These are phyloP conservation scores for Sphaerulina vaccinii DNA, from an alignment of 2,329 filamentous ascomycete species.

Conservation along the genomic window DNA sequence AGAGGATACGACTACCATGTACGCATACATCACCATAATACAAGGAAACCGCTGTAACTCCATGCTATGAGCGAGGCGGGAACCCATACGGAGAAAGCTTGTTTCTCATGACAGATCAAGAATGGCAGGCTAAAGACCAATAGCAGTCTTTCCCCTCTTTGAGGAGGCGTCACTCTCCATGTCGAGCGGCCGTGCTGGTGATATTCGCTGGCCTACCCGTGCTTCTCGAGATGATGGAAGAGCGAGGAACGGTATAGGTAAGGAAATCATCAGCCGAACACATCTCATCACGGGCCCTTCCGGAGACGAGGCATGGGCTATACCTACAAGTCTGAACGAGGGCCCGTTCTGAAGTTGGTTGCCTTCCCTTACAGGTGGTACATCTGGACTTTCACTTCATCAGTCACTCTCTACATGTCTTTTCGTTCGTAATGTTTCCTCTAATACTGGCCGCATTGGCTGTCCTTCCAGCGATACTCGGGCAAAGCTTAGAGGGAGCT, in stretches of 20 bases:
- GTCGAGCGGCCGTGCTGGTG: neutral
- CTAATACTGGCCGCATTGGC: slow-evolving; percentile 6
- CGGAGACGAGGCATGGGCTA: neutral
- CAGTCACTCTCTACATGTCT: neutral
- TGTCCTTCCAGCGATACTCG: neutral
- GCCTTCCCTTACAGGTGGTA: neutral
- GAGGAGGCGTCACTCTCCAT: neutral
- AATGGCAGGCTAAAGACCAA: neutral
- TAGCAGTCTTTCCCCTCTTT: neutral
- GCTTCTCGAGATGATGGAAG: neutral
- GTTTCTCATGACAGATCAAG: neutral
- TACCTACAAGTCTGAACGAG: neutral
- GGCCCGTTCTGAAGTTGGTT: neutral
- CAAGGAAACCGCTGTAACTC: too few species aligned
- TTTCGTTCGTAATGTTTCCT: slow-evolving; percentile 1
- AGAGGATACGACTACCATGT: too few species aligned
- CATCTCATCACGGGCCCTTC: neutral
- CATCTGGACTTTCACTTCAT: neutral
- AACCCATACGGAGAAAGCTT: neutral
- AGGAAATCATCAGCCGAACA: neutral
- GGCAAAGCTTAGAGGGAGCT: neutral
- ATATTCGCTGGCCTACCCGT: neutral
- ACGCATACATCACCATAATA: neutral
- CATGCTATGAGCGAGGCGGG: neutral
- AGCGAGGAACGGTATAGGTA: neutral